Conservation (phyloP, 352 stramenopile species). For the Thalassiosira exigua region DNA sequence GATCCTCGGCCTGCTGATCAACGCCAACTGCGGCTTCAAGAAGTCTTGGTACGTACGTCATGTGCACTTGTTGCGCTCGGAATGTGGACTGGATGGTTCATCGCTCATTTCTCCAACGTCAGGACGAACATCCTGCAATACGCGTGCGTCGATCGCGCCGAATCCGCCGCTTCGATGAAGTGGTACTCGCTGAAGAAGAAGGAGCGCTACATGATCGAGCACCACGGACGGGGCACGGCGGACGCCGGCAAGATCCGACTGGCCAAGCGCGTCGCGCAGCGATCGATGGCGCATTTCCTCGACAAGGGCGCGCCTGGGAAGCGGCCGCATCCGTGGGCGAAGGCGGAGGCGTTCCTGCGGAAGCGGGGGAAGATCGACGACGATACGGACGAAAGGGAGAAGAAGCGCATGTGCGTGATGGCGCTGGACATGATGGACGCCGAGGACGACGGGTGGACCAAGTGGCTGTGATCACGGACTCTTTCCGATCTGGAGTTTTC, state of each 20-base stretch:
- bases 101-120: constrained; percentile 16
- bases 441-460: no score
- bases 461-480: no score
- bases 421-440: no score
- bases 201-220: neutral
- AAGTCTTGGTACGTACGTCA: no score
- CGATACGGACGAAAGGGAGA: neutral
- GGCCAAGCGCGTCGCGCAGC: neutral
- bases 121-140: constrained; percentile 30
- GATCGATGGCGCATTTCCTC: neutral
- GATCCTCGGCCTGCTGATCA: constrained; percentile 32
- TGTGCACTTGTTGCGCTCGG: no score
- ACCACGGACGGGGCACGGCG: neutral
- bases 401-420: neutral
- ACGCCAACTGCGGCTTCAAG: no score
- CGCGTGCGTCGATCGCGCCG: constrained; percentile 15
- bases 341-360: neutral
- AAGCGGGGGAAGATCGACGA: constrained; percentile 2
- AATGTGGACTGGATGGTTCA: no score
- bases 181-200: constrained; percentile 31
- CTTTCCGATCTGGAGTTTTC: no score
- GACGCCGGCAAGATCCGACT: neutral
- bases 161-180: neutral
- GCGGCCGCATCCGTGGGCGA: neutral
- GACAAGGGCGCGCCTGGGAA: neutral